phyloP scores from a whole-genome alignment of 1,284 basidiomycete species.

The Rhodofomes roseus region DNA sequence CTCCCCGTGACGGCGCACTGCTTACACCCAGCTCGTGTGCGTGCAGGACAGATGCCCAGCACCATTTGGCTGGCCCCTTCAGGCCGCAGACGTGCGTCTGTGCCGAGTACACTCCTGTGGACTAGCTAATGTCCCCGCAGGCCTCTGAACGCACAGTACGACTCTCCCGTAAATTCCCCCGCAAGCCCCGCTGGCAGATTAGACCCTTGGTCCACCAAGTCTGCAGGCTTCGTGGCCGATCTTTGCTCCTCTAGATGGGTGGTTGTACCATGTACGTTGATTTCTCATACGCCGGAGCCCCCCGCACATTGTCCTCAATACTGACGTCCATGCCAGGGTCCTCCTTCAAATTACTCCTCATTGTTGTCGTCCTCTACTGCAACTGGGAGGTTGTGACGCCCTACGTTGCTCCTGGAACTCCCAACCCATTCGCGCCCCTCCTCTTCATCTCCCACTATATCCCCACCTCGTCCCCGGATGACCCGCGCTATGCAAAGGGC shows the following conservation, averaged over 20 bases:
- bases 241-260: slow-evolving; percentile 66
- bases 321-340: slow-evolving; percentile 41
- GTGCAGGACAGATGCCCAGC: slow-evolving; percentile 43
- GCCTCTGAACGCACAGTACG: slow-evolving; percentile 33
- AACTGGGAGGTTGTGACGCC: slow-evolving; percentile 67
- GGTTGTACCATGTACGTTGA: slow-evolving; percentile 61
- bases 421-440: slow-evolving; percentile 77
- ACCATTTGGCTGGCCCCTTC: slow-evolving; percentile 60
- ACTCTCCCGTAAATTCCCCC: not conserved
- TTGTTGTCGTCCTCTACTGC: slow-evolving; percentile 70
- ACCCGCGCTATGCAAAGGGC: slow-evolving; percentile 74
- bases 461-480: slow-evolving; percentile 47
- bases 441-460: slow-evolving; percentile 76
- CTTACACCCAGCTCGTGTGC: not conserved
- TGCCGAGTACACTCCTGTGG: not conserved
- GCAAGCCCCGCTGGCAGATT: not conserved
- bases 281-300: not conserved
- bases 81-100: slow-evolving; percentile 54
- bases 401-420: slow-evolving; percentile 41
- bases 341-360: slow-evolving; percentile 68
- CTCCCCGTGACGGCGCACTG: not conserved
- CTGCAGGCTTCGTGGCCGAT: slow-evolving; percentile 40
- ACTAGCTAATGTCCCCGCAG: slow-evolving; percentile 23
- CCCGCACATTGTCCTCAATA: not conserved
- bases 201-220: slow-evolving; percentile 19